phyloP scores from a whole-genome alignment of 73 alveolate genomes.

The Halteria grandinella region DNA sequence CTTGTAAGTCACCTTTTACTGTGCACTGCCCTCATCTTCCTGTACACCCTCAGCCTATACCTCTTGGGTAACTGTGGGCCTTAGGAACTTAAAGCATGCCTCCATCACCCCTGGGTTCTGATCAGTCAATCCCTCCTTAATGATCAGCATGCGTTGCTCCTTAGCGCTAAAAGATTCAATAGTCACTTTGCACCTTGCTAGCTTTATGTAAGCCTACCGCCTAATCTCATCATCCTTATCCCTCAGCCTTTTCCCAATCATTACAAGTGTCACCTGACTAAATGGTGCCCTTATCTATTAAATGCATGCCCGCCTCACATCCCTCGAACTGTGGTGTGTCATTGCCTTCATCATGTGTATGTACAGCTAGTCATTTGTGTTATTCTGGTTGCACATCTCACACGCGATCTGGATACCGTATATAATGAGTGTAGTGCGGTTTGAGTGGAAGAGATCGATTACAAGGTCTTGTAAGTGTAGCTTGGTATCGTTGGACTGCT shows the following conservation, averaged over 20 bases:
- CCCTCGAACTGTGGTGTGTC: constrained; percentile 18
- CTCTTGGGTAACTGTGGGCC: no score
- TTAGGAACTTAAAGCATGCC: constrained; percentile 5
- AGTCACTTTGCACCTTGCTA: neutral
- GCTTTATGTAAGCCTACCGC: constrained; percentile 1
- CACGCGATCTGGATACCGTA: no score
- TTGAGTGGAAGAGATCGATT: no score
- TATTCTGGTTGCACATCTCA: neutral
- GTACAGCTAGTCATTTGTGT: constrained; percentile 10
- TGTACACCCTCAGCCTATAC: no score
- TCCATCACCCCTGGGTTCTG: constrained; percentile 3
- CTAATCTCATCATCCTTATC: constrained; percentile 47
- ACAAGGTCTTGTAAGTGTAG: no score
- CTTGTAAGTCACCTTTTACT: no score
- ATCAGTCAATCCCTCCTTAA: constrained; percentile 45
- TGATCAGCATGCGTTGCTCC: constrained; percentile 25
- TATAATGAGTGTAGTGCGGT: no score
- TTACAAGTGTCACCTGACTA: neutral
- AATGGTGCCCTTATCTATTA: constrained; percentile 21
- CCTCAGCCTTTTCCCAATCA: constrained; percentile 18
- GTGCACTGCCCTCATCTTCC: constrained; percentile 20
- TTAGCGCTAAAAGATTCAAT: constrained; percentile 13
- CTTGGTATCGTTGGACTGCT: no score
- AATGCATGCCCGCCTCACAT: constrained; percentile 1
- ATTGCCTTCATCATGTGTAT: neutral